Evolutionary conservation across 768 basidiomycete species (phyloP).

Genomic region (Lactarius deliciosus): DNA sequence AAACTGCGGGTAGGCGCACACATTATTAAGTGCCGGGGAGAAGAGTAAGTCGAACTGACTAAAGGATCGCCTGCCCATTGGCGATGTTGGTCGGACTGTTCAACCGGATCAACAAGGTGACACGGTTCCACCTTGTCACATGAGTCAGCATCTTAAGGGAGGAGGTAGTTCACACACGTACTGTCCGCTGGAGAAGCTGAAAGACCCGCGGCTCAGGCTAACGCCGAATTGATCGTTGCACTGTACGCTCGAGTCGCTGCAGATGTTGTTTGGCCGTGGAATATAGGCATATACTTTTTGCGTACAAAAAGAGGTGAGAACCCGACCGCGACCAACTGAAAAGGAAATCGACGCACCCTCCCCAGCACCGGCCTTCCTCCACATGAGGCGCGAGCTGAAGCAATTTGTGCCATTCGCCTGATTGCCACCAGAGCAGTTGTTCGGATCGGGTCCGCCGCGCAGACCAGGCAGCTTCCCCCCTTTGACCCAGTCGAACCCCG

Average conservation of each 20-base stretch:
- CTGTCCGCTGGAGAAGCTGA: constrained; percentile 60
- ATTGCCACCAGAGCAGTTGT: constrained; percentile 70
- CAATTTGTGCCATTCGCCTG: constrained; percentile 64
- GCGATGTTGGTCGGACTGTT: constrained; percentile 65
- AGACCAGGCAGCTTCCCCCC: constrained; percentile 78
- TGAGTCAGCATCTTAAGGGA: constrained; percentile 10
- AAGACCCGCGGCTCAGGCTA: constrained; percentile 68
- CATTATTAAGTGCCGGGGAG: not conserved
- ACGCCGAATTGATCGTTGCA: constrained; percentile 78
- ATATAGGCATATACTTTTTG: constrained; percentile 77
- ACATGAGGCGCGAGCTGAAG: constrained; percentile 76
- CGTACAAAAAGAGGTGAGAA: constrained; percentile 3
- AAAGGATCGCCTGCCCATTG: constrained; percentile 73
- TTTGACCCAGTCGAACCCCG: constrained; percentile 68
- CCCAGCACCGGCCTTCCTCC: constrained; percentile 60
- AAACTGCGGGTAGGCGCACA: constrained; percentile 43
- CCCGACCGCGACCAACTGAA: constrained; percentile 5
- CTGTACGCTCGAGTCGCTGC: constrained; percentile 50
- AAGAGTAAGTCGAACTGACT: constrained; percentile 45
- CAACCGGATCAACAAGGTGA: constrained; percentile 75
- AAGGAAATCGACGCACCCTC: constrained; percentile 53
- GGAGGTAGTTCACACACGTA: constrained; percentile 44
- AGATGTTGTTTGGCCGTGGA: constrained; percentile 60
- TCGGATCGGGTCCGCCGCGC: constrained; percentile 60
- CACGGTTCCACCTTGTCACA: constrained; percentile 56